Evolutionary conservation across 352 stramenopile genomes (phyloP).

Genomic region (Pythium oligandrum): DNA sequence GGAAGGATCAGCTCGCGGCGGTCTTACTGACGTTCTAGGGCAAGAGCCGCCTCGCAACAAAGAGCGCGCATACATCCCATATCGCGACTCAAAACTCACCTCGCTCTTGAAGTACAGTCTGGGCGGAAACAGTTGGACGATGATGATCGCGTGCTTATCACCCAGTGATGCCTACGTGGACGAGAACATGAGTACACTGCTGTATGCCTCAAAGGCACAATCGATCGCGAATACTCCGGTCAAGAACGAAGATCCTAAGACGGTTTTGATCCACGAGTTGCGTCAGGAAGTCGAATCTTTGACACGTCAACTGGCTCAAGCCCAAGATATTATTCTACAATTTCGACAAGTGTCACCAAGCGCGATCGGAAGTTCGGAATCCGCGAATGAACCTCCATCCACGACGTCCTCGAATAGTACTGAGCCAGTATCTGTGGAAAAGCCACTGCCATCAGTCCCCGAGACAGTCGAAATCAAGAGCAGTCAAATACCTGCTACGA

Average conservation of each 20-base stretch:
- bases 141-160: slow-evolving; percentile 68
- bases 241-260: slow-evolving; percentile 45
- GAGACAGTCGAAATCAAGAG: slow-evolving; percentile 2
- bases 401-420: background rate
- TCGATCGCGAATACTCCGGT: slow-evolving; percentile 48
- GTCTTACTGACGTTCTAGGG: background rate
- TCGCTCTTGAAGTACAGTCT: slow-evolving; percentile 57
- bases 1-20: slow-evolving; percentile 7
- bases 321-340: slow-evolving; percentile 36
- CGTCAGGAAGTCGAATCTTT: slow-evolving; percentile 22
- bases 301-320: slow-evolving; percentile 26
- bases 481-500: slow-evolving; percentile 5
- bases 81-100: slow-evolving; percentile 63
- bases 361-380: background rate
- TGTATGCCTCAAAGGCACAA: slow-evolving; percentile 54
- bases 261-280: slow-evolving; percentile 43
- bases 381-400: background rate
- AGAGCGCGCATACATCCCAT: slow-evolving; percentile 41
- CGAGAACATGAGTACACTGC: slow-evolving; percentile 62
- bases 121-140: slow-evolving; percentile 53
- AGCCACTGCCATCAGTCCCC: background rate
- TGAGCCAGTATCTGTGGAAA: background rate
- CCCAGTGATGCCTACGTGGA: slow-evolving; percentile 43
- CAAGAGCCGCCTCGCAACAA: slow-evolving; percentile 6
- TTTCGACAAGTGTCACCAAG: slow-evolving; percentile 16